These are phyloP conservation scores for Penicillium lividum DNA, from an alignment of 495 filamentous ascomycete species.

Conservation along the genomic window DNA sequence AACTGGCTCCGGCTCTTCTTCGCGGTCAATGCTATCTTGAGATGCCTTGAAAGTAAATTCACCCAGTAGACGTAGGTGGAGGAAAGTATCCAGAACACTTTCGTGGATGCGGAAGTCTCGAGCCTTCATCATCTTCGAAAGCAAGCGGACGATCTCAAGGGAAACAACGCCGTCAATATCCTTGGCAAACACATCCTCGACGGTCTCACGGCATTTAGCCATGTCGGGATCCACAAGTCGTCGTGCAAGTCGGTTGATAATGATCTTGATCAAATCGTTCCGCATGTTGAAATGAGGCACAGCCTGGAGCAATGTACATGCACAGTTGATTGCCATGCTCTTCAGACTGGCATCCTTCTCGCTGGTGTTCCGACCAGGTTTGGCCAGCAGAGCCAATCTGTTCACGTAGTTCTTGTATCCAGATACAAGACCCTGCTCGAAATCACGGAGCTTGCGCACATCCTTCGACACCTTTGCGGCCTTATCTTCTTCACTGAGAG, in stretches of 20 bases:
- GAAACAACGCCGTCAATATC: constrained; percentile 88
- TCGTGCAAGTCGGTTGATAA: constrained; percentile 77
- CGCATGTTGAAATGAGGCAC: constrained; percentile 98
- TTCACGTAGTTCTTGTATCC: constrained; percentile 84
- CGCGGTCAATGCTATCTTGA: constrained; percentile 65
- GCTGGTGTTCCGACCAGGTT: constrained; percentile 41
- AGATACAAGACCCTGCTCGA: constrained; percentile 78
- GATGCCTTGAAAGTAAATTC: constrained; percentile 86
- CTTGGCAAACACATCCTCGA: constrained; percentile 79
- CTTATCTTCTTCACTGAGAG: constrained; percentile 68
- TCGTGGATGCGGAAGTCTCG: constrained; percentile 79
- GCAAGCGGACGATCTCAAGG: constrained; percentile 78
- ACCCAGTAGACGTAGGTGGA: constrained; percentile 82
- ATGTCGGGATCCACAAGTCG: constrained; percentile 70
- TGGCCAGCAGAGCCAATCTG: constrained; percentile 64
- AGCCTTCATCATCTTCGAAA: constrained; percentile 93
- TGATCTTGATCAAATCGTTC: constrained; percentile 77
- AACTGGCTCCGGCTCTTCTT: constrained; percentile 39
- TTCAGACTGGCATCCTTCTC: constrained; percentile 49
- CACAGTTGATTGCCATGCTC: constrained; percentile 79
- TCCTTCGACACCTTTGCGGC: constrained; percentile 87
- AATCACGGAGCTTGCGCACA: constrained; percentile 74
- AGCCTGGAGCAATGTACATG: constrained; percentile 70
- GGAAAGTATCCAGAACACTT: constrained; percentile 83
- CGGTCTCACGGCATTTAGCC: constrained; percentile 71